Base-by-base conservation (phyloP, 169 alveolate genomes). In the Neospora caninum region DNA sequence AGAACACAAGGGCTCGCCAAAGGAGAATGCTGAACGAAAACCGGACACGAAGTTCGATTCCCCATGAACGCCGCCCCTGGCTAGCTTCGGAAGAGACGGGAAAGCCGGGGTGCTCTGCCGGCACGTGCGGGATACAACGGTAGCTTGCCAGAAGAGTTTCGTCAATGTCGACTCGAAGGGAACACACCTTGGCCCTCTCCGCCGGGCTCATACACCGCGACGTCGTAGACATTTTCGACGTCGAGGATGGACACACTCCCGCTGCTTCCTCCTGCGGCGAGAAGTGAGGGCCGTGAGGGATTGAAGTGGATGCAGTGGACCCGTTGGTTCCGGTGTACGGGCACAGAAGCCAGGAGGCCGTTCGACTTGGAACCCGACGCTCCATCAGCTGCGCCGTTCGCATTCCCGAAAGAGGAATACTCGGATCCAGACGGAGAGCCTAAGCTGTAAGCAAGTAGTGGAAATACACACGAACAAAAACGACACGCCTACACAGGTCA, bases 181-280 rank as follows among this genome's bases (percentile, higher is more conserved):
- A 25, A 36, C 25, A 38, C 39, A 91, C 94, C 82, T 49, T 34
- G 73, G 20, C 84, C 86, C 10, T 88, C 93, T 10, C 58, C 54
- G 42, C 91, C 88, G 49, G 95, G 95, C 54, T 93, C 67, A 42
- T 93, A 78, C 10, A 88, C 95, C 27, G 88, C 89, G 25, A 88
- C 93, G 31, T 86, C 88, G 49, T 53, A 27, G 31, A 80, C 84
- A 36, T 80, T n/a, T 78, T 93, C 88, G 36, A 78, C 92, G 41
- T 93, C 95, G 36, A 93, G 43, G 41, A 93, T 84, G 20, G 95
- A 83, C 4, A 93, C 88, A 0, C 93, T 88, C 0, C 95, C 95
- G 36, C 89, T 42, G 88, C 93, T 87, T 54, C 93, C 36, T 38
- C 95, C 95, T 0, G 93, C 95, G 20, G 95, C 95, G n/a, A 93